Base-by-base conservation (phyloP, 2,329 filamentous ascomycete genomes). In the Microthyrium microscopicum region DNA sequence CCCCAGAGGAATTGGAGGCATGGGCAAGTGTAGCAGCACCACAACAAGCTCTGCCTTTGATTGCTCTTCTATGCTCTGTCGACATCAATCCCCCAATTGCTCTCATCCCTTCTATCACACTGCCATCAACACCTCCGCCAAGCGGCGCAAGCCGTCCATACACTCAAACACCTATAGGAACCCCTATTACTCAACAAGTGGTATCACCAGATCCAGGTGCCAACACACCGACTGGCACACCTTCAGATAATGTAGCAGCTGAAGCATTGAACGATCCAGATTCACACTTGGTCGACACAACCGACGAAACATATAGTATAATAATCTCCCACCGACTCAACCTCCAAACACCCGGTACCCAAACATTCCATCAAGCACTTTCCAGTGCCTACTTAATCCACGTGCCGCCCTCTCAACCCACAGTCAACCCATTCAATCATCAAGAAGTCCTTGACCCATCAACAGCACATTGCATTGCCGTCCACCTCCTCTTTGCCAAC, bases 231-330 rank as follows among this genome's bases (percentile, higher is more conserved):
- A 61, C 64, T 3, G 68, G 60, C 18, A 63, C 26, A 46, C 42
- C 9, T 52, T 24, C 16, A 7, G 31, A 56, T 3, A 56, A 61
- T 22, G 52, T 53, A 30, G 48, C 55, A 39, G 52, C 12, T 64
- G 72, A 44, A 56, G 65, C 29, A 25, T 46, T 40, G 2, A 42
- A 40, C 15, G 72, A 77, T 37, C 61, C 62, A 2, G 78, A 85
- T 37, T 70, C 76, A 1, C 68, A 76, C 15, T 66, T 91, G 8
- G 57, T 80, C 13, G 80, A 89, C 46, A 54, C 70, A 2, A 73
- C 73, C 1, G 81, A 89, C 44, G 77, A 81, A 41, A 77, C 70
- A 1, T 87, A 77, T 75, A 79, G 75, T 15, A 68, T 79, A 4
- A 60, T 89, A 12, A 64, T 80, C 26, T 65, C 70, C 1, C 76